Percentiles rank a stretch among this genome's conserved stretches.
Evolutionary conservation across 805 yeast genomes (phyloP).

Genomic region (Ogataea nakhonphanomensis): DNA sequence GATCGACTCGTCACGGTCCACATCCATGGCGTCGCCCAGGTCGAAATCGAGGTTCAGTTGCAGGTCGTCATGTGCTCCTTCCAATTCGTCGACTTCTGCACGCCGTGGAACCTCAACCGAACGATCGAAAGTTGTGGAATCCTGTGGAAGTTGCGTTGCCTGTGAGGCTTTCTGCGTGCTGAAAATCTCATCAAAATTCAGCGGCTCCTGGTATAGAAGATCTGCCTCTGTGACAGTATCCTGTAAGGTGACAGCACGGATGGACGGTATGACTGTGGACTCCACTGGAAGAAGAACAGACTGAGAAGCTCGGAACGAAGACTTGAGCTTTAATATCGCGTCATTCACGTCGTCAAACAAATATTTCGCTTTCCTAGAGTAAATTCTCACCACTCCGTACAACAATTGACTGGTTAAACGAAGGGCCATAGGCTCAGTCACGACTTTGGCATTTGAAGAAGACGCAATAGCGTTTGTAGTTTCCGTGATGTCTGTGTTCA

Average conservation of each 20-base stretch:
- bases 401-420: constrained; percentile 82
- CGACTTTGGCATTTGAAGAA: constrained; percentile 24
- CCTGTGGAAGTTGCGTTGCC: constrained; percentile 12
- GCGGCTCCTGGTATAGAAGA: constrained; percentile 63
- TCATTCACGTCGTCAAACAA: constrained; percentile 80
- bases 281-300: constrained; percentile 57
- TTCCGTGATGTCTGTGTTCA: constrained; percentile 66
- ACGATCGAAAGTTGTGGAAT: constrained; percentile 38
- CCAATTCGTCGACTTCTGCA: constrained; percentile 30
- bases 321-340: constrained; percentile 65
- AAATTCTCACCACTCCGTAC: constrained; percentile 83
- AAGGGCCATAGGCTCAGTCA: constrained; percentile 62
- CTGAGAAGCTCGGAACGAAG: constrained; percentile 52
- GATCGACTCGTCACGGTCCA: constrained; percentile 39
- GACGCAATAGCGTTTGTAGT: constrained; percentile 64
- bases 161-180: constrained; percentile 14
- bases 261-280: constrained; percentile 57
- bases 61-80: constrained; percentile 30
- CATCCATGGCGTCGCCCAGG: constrained; percentile 23
- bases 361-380: constrained; percentile 80
- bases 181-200: constrained; percentile 38
- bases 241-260: constrained; percentile 57
- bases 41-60: constrained; percentile 35
- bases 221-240: constrained; percentile 81
- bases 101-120: constrained; percentile 69